Evolutionary conservation across 495 filamentous ascomycete genomes (phyloP).

Genomic region (Platismatia glauca): DNA sequence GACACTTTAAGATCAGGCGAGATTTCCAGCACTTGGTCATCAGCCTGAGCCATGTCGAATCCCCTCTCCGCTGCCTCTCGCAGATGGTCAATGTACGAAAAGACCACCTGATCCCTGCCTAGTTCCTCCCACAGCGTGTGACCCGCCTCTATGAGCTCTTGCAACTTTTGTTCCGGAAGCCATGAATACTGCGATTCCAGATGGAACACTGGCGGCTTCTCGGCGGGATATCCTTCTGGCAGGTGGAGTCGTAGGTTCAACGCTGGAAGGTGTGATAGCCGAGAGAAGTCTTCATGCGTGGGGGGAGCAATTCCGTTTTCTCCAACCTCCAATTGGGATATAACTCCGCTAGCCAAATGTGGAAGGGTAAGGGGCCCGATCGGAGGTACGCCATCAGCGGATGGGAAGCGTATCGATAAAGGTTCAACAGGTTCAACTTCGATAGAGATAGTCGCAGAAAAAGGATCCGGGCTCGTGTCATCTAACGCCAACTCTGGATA

Average conservation of each 20-base stretch:
- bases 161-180: slow-evolving; percentile 53
- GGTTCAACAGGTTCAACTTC: slow-evolving; percentile 61
- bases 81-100: slow-evolving; percentile 75
- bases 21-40: slow-evolving; percentile 41
- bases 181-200: slow-evolving; percentile 60
- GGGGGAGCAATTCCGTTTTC: slow-evolving; percentile 25
- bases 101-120: slow-evolving; percentile 68
- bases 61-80: slow-evolving; percentile 69
- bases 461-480: slow-evolving; percentile 35
- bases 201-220: slow-evolving; percentile 54
- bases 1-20: slow-evolving; percentile 54
- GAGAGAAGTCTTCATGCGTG: slow-evolving; percentile 43
- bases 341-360: slow-evolving; percentile 33
- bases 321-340: slow-evolving; percentile 17
- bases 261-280: slow-evolving; percentile 68
- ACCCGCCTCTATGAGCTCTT: slow-evolving; percentile 52
- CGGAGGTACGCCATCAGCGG: slow-evolving; percentile 34
- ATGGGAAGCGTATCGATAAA: slow-evolving; percentile 59
- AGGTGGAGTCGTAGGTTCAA: slow-evolving; percentile 59
- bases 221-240: slow-evolving; percentile 65
- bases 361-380: slow-evolving; percentile 37
- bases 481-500: slow-evolving; percentile 71
- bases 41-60: slow-evolving; percentile 57
- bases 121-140: slow-evolving; percentile 70
- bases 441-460: slow-evolving; percentile 60